Evolutionary conservation across 179 eudicot genomes (phyloP), one percentile per base, ranked within the genome.

Genomic region (Gypsophila paniculata): DNA sequence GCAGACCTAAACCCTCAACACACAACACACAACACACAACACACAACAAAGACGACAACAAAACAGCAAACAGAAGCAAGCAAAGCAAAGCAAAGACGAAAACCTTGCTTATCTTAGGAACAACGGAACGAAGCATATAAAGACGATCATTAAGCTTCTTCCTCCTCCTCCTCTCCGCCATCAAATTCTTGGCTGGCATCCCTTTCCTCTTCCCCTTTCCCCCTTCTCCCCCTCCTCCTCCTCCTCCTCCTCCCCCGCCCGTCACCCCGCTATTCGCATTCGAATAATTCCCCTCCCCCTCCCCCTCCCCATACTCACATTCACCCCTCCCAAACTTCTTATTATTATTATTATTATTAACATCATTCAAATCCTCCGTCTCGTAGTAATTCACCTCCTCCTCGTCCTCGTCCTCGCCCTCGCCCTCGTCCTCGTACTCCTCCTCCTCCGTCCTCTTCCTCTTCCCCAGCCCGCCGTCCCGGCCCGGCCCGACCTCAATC

Each of bases 61-160:
- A 1, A 29, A 29, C 34, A 29, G 4, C 34, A 29, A 29, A 29
- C 4, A 29, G 34, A 29, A 29, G 34, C 1, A 29, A 29, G 4
- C 34, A 29, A 29, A 29, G 4, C 34, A 29, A 29, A 29, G 34
- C 34, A 29, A 4, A 29, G 34, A 29, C 1, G 34, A 18, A 76
- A 58, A 94, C 99, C 96, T 95, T 95, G 81, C 99, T 94, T 71
- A 94, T 94, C 79, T 90, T 94, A 61, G 99, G 99, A 6, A 94
- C 99, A 71, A 94, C 94, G 34, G 99, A 94, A 75, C 99, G 85
- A 69, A 94, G 85, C 99, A 92, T 85, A 80, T 90, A 92, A 12
- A 95, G 90, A 79, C 99, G 81, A 64, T 95, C 99, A 79, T 95
- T 95, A 73, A 95, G 92, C 88, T 95, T 95, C 89, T 95, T 90